Conservation (phyloP, 108 stramenopile genomes). For the Bacterosira constricta region DNA sequence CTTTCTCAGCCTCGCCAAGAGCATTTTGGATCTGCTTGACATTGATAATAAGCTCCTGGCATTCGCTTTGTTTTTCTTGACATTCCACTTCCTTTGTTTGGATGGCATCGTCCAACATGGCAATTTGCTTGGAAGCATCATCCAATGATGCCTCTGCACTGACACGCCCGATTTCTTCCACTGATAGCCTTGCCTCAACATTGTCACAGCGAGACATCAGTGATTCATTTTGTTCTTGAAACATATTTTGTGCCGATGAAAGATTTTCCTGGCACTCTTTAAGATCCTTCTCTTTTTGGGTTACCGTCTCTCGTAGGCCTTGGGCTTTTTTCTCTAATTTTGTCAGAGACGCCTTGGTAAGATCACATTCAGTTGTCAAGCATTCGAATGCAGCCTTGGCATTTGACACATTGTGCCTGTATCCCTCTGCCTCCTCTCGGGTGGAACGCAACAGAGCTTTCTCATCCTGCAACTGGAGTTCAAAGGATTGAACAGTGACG, state of each 20-base stretch:
- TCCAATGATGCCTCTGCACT: conserved; percentile 19
- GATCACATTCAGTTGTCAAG: conserved; percentile 17
- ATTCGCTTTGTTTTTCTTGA: conserved; percentile 22
- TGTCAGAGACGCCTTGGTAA: conserved; percentile 11
- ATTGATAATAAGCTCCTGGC: conserved; percentile 17
- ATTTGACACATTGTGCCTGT: conserved; percentile 18
- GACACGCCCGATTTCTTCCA: not conserved
- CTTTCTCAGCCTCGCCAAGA: conserved; percentile 27
- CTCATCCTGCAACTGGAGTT: conserved; percentile 25
- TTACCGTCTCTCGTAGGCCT: conserved; percentile 1
- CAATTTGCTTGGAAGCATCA: conserved; percentile 27
- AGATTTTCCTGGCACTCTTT: conserved; percentile 5
- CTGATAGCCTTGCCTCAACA: conserved; percentile 11
- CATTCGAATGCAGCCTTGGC: conserved; percentile 44
- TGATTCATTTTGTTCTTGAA: conserved; percentile 19
- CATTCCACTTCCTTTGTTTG: conserved; percentile 23
- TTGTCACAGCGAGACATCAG: not conserved
- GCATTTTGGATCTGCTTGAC: conserved; percentile 24
- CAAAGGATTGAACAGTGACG: conserved; percentile 21
- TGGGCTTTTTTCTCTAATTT: conserved; percentile 21
- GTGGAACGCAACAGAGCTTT: conserved; percentile 18
- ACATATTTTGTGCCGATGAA: not conserved
- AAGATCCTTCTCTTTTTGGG: conserved; percentile 26
- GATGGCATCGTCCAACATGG: conserved; percentile 19
- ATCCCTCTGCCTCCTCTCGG: conserved; percentile 14